phyloP scores from a whole-genome alignment of 192 early-diverging fungal genomes.

The Backusella luteola region DNA sequence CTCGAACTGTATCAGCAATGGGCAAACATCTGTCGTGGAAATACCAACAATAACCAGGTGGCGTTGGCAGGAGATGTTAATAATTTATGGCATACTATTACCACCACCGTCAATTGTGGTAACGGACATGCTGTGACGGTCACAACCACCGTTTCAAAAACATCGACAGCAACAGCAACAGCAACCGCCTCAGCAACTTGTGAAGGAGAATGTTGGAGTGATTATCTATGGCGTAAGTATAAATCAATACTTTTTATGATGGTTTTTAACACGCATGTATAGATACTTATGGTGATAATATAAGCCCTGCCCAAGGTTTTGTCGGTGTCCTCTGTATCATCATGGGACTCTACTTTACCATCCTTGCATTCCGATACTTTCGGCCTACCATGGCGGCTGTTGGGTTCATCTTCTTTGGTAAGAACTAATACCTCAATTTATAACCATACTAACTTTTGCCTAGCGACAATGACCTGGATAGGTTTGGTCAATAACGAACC shows the following conservation, averaged over 20 bases:
- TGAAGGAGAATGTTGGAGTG: conserved; percentile 25
- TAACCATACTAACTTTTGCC: not conserved
- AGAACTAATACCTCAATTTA: not conserved
- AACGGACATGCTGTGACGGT: conserved; percentile 28
- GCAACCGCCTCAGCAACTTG: conserved; percentile 11
- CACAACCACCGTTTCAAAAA: conserved; percentile 19
- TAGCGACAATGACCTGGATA: conserved; percentile 38
- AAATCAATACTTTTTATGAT: not conserved
- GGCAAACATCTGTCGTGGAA: conserved; percentile 6
- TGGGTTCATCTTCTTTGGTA: conserved; percentile 52
- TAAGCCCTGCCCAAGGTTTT: conserved; percentile 38
- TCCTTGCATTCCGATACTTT: conserved; percentile 53
- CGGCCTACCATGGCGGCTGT: conserved; percentile 43
- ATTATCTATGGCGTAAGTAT: conserved; percentile 32
- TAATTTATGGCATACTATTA: conserved; percentile 21
- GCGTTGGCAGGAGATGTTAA: not conserved
- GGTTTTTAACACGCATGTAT: not conserved
- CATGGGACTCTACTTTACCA: conserved; percentile 43
- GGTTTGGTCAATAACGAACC: conserved; percentile 37
- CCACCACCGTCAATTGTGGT: conserved; percentile 23
- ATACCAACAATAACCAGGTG: not conserved
- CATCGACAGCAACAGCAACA: conserved; percentile 10
- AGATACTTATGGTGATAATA: conserved; percentile 38
- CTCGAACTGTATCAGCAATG: conserved; percentile 21
- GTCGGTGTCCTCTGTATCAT: conserved; percentile 44